Evolutionary conservation across 2,329 filamentous ascomycete species (phyloP).

Genomic region (Aspergillaceae sp.): DNA sequence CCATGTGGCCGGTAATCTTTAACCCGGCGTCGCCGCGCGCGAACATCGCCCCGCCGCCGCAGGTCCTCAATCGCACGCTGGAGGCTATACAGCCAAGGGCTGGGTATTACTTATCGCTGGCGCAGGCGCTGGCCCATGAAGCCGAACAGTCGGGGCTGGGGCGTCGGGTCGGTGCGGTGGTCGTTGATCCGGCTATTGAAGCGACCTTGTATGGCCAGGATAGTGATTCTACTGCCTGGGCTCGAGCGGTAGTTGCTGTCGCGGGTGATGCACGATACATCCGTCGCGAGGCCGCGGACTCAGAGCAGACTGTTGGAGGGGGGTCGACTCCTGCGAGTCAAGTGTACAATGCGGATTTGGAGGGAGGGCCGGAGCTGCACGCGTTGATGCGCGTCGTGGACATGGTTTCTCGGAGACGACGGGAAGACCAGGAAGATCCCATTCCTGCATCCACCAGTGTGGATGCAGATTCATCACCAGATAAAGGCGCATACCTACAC

Average conservation of each 20-base stretch:
- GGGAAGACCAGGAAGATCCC: conserved; percentile 13
- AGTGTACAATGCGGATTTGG: conserved; percentile 25
- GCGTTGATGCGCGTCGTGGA: conserved; percentile 39
- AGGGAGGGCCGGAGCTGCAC: conserved; percentile 39
- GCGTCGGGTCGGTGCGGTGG: conserved; percentile 35
- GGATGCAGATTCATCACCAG: conserved; percentile 8
- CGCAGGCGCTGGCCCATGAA: conserved; percentile 31
- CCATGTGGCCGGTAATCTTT: conserved; percentile 37
- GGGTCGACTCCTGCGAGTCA: conserved; percentile 17
- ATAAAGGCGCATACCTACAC: conserved; percentile 10
- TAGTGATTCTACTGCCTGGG: conserved; percentile 20
- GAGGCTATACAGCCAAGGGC: conserved; percentile 30
- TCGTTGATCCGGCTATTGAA: conserved; percentile 36
- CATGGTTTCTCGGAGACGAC: conserved; percentile 34
- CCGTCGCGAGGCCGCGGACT: conserved; percentile 19
- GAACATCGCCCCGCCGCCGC: conserved; percentile 34
- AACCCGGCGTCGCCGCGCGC: conserved; percentile 38
- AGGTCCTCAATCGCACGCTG: conserved; percentile 26
- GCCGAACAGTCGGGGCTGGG: conserved; percentile 29
- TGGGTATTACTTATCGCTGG: conserved; percentile 33
- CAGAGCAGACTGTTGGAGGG: conserved; percentile 7
- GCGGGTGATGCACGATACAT: conserved; percentile 37
- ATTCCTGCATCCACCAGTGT: too few relatives aligned
- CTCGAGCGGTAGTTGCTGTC: conserved; percentile 35
- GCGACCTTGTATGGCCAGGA: conserved; percentile 14